phyloP scores from a whole-genome alignment of 768 basidiomycete species.

The Crepidotus variabilis region DNA sequence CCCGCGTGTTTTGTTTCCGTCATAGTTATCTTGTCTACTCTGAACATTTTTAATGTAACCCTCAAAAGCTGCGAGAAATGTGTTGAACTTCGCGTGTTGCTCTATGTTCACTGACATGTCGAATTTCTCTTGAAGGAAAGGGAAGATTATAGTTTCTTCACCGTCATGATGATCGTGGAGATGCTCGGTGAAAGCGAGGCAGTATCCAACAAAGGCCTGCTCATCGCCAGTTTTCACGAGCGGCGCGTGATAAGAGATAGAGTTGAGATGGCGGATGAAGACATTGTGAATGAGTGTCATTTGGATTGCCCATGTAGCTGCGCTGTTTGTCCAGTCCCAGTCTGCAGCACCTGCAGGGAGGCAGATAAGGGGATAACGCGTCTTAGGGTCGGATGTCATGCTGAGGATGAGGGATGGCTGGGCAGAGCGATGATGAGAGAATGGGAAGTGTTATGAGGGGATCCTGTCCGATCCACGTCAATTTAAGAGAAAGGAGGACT shows the following conservation, averaged over 20 bases:
- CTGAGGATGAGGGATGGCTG: background rate
- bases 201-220: slow-evolving; percentile 9
- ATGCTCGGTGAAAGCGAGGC: background rate
- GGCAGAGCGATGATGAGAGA: too few relatives aligned
- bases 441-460: too few relatives aligned
- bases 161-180: slow-evolving; percentile 9
- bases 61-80: background rate
- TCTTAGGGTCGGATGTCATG: slow-evolving; percentile 2
- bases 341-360: background rate
- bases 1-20: slow-evolving; percentile 6
- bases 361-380: background rate
- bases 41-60: slow-evolving; percentile 1
- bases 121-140: slow-evolving; percentile 7
- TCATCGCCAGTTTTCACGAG: slow-evolving; percentile 7
- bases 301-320: background rate
- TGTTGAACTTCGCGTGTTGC: background rate
- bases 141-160: slow-evolving; percentile 6
- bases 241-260: slow-evolving; percentile 7
- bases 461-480: too few relatives aligned
- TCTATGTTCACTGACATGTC: slow-evolving; percentile 1
- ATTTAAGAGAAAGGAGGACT: too few relatives aligned
- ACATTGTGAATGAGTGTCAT: slow-evolving; percentile 5
- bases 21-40: slow-evolving; percentile 2
- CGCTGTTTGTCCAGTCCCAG: background rate
- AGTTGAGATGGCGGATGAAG: slow-evolving; percentile 8